A percentile compares a stretch with the other conserved stretches of the same genome.
Conservation (phyloP, 371 early-diverging fungal genomes). For the Cokeromyces recurvatus region DNA sequence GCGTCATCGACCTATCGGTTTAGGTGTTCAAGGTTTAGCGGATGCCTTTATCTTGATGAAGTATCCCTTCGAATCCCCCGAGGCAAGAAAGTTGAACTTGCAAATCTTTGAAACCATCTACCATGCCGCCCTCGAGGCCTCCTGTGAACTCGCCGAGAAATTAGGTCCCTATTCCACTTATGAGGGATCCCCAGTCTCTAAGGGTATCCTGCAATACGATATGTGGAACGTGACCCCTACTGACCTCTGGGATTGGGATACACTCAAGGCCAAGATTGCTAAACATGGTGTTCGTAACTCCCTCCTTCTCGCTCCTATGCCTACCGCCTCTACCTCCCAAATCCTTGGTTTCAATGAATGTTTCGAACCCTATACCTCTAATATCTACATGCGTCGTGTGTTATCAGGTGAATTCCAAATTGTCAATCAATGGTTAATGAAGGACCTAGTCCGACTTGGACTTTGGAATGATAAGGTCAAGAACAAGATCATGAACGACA, state of each 20-base stretch:
- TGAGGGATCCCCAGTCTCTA: constrained; percentile 85
- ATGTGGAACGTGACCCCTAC: constrained; percentile 86
- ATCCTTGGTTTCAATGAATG: constrained; percentile 99
- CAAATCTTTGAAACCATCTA: constrained; percentile 98
- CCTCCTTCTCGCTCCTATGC: constrained; percentile 98
- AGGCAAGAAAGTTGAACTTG: constrained; percentile 86
- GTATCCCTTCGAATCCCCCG: constrained; percentile 92
- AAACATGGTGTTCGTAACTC: constrained; percentile 96
- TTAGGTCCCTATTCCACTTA: constrained; percentile 93
- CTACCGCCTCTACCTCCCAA: constrained; percentile 99
- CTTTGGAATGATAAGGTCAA: constrained; percentile 95
- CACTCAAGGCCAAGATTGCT: constrained; percentile 77
- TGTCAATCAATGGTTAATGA: constrained; percentile 93
- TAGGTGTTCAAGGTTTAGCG: constrained; percentile 99
- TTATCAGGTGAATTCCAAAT: constrained; percentile 99
- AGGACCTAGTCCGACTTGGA: constrained; percentile 87
- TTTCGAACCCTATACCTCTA: constrained; percentile 98
- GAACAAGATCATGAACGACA: constrained; percentile 93
- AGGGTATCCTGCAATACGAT: constrained; percentile 97
- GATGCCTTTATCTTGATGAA: constrained; percentile 97
- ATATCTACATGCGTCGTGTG: constrained; percentile 98
- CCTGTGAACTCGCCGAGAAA: constrained; percentile 85
- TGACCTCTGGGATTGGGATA: constrained; percentile 92
- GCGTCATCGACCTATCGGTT: constrained; percentile 96
- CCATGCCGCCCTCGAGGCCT: constrained; percentile 95